Percentiles rank a stretch among this genome's conserved stretches.
phyloP scores from a whole-genome alignment of 2,329 filamentous ascomycete genomes.

The Fusarium pilosicola region DNA sequence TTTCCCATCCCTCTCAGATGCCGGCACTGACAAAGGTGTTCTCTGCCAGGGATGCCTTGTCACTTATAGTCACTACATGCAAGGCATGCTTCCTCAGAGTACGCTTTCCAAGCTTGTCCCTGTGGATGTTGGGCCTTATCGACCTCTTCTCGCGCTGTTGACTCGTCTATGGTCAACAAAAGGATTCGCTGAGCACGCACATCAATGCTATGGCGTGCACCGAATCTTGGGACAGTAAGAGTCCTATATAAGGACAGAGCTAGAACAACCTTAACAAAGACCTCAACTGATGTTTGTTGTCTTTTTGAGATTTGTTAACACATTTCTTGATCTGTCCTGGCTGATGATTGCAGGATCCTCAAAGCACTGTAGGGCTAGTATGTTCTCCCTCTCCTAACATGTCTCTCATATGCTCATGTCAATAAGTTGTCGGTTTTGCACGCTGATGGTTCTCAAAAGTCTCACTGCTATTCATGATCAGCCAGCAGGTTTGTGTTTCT shows the following conservation, averaged over 20 bases:
- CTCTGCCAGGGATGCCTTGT: slow-evolving; percentile 42
- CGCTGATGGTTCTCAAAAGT: neutral
- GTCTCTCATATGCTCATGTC: neutral
- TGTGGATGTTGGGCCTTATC: slow-evolving; percentile 29
- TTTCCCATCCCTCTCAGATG: slow-evolving; percentile 38
- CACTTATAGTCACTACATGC: slow-evolving; percentile 34
- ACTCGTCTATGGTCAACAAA: slow-evolving; percentile 33
- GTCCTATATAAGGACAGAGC: neutral
- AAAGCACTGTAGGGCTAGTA: neutral
- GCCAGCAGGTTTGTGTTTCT: neutral
- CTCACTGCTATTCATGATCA: neutral
- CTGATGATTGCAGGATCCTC: slow-evolving; percentile 23
- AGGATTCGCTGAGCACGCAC: slow-evolving; percentile 36
- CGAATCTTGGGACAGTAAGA: slow-evolving; percentile 21
- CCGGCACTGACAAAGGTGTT: slow-evolving; percentile 29
- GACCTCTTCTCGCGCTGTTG: slow-evolving; percentile 32
- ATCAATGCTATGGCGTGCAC: slow-evolving; percentile 39
- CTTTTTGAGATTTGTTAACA: neutral
- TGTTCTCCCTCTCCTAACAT: neutral
- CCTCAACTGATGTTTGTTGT: neutral
- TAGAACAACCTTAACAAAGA: neutral
- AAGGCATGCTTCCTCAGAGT: slow-evolving; percentile 26
- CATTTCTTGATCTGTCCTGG: neutral
- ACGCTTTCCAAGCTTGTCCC: slow-evolving; percentile 32
- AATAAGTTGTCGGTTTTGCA: neutral